Percentiles rank a stretch among this genome's conserved stretches.
phyloP scores from a whole-genome alignment of 768 basidiomycete species.

The Lactifluus echinatus region DNA sequence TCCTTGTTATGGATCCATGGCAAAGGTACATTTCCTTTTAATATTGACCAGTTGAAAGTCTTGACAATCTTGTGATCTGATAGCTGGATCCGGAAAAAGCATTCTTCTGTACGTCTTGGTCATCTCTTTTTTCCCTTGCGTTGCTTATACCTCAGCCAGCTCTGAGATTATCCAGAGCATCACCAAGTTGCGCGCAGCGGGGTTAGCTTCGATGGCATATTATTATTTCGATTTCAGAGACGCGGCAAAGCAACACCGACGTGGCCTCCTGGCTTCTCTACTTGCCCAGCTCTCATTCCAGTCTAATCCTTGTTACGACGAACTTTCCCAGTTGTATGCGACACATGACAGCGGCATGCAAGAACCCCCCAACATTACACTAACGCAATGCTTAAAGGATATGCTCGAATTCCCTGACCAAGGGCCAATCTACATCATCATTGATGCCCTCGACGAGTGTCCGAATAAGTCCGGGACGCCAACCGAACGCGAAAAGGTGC shows the following conservation, averaged over 20 bases:
- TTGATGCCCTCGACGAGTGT: conserved; percentile 9
- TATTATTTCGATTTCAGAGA: conserved; percentile 4
- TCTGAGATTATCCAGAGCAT: background rate
- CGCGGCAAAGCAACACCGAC: background rate
- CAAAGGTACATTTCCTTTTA: background rate
- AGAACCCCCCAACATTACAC: background rate
- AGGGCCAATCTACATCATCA: background rate
- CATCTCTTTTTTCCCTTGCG: background rate
- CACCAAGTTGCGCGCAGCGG: background rate
- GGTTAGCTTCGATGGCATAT: background rate
- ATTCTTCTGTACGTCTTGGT: background rate
- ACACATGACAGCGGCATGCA: background rate
- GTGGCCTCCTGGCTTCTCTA: background rate
- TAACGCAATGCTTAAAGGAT: background rate
- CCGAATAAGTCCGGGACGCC: background rate
- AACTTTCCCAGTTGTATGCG: background rate
- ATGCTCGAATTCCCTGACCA: background rate
- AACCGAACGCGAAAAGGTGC: background rate
- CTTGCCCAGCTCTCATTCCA: background rate
- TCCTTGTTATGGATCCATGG: conserved; percentile 9
- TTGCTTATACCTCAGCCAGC: background rate
- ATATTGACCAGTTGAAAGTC: too few species aligned
- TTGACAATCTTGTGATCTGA: background rate
- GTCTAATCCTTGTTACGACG: background rate
- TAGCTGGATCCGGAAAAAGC: conserved; percentile 5